Conservation (phyloP, 202 grass and related monocot species). For the Schoenoplectus triqueter region DNA sequence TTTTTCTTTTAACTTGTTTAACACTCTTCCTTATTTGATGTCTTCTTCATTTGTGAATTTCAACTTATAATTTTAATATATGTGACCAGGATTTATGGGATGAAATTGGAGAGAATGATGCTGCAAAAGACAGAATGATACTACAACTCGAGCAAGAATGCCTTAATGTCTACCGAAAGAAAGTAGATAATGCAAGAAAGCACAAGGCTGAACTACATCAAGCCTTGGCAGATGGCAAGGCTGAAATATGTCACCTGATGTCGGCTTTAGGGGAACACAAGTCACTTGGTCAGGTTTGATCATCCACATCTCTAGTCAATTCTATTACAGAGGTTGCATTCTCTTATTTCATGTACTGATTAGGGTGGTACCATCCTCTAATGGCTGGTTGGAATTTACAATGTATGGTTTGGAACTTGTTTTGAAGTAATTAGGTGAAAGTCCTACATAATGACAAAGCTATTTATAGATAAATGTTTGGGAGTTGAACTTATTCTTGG, state of each 20-base stretch:
- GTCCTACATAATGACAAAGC: too few species aligned
- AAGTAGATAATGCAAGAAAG: slow-evolving; percentile 60
- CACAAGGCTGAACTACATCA: slow-evolving; percentile 69
- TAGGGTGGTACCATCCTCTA: not conserved
- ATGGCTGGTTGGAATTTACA: not conserved
- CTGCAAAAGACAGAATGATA: slow-evolving; percentile 72
- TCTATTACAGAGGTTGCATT: slow-evolving; percentile 16
- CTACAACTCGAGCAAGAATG: slow-evolving; percentile 70
- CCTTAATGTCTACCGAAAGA: slow-evolving; percentile 65
- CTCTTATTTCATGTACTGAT: slow-evolving; percentile 28
- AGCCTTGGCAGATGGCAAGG: slow-evolving; percentile 54
- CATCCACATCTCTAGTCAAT: not conserved
- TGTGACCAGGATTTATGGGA: slow-evolving; percentile 77
- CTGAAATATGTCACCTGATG: slow-evolving; percentile 63
- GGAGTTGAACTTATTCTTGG: not conserved
- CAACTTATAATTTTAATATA: slow-evolving; percentile 22
- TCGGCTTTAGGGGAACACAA: slow-evolving; percentile 76
- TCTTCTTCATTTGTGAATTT: not conserved
- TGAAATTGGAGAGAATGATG: slow-evolving; percentile 73
- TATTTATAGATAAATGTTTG: too few species aligned
- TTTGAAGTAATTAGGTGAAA: too few species aligned
- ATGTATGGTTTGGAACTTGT: too few species aligned
- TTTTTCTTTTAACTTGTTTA: slow-evolving; percentile 4
- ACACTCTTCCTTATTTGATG: not conserved
- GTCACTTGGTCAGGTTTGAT: slow-evolving; percentile 69